Evolutionary conservation across 2,329 filamentous ascomycete genomes (phyloP).

Genomic region (Aureobasidium zeae): DNA sequence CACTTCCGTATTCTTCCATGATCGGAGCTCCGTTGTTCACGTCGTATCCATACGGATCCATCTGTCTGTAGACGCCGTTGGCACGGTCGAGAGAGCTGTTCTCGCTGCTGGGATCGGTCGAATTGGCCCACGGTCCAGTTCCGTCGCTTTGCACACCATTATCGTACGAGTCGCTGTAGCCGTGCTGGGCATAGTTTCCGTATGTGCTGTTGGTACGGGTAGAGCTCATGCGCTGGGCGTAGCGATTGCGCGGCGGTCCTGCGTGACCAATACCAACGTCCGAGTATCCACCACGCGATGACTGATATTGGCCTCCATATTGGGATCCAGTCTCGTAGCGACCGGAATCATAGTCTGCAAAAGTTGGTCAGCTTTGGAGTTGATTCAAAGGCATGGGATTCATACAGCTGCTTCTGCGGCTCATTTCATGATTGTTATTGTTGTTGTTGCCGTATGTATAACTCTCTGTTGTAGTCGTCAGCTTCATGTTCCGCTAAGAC

Average conservation of each 20-base stretch:
- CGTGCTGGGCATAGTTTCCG: conserved; percentile 37
- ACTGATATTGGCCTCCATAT: conserved; percentile 32
- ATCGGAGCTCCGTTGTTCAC: conserved; percentile 22
- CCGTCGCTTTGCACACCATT: conserved; percentile 63
- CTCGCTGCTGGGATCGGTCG: conserved; percentile 85
- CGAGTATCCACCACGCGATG: conserved; percentile 30
- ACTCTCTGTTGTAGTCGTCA: conserved; percentile 20
- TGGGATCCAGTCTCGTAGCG: conserved; percentile 27
- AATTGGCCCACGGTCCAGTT: conserved; percentile 65
- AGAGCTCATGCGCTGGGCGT: conserved; percentile 32
- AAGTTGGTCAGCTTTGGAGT: conserved; percentile 20
- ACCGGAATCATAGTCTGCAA: conserved; percentile 16
- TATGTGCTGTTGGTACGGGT: conserved; percentile 33
- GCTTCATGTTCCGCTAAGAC: too few species aligned
- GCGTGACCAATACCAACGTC: conserved; percentile 28
- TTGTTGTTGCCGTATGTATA: conserved; percentile 10
- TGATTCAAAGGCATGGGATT: not conserved
- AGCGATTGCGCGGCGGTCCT: conserved; percentile 29
- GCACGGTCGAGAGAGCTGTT: conserved; percentile 82
- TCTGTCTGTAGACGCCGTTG: conserved; percentile 28
- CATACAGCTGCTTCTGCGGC: conserved; percentile 33
- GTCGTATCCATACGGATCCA: conserved; percentile 30
- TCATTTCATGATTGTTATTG: conserved; percentile 6
- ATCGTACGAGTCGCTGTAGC: conserved; percentile 74
- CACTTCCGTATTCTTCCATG: conserved; percentile 32